Conservation (phyloP, 108 stramenopile species). For the Aurantiochytrium sp. region DNA sequence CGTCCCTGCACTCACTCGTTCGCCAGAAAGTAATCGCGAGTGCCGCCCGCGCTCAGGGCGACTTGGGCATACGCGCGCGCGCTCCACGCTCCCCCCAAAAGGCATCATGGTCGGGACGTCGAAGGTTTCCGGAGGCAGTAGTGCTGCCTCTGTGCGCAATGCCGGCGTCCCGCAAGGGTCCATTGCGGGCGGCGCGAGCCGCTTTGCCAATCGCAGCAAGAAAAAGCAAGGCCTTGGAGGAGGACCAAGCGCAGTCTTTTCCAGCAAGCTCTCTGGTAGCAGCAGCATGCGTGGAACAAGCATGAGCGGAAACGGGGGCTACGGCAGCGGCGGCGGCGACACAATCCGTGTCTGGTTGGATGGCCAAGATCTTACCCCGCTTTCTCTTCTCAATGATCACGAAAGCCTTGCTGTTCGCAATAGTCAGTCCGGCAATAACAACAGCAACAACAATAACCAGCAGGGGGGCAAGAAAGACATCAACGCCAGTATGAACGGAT, state of each 20-base stretch:
- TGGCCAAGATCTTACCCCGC: background rate
- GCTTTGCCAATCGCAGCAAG: background rate
- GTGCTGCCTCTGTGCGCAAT: background rate
- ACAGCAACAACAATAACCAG: background rate
- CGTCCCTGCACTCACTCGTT: too few relatives aligned
- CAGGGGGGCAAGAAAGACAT: background rate
- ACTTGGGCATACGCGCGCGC: background rate
- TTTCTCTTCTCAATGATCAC: background rate
- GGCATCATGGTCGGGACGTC: background rate
- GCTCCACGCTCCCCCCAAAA: background rate
- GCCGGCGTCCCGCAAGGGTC: background rate
- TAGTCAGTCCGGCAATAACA: background rate
- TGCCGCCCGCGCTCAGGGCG: background rate
- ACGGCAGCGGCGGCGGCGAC: background rate
- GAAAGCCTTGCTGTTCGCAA: background rate
- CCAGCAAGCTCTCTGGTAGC: background rate
- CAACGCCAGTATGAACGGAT: background rate
- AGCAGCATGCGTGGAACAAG: background rate
- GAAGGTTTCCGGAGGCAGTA: background rate
- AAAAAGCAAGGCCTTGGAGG: background rate
- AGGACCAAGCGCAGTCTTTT: background rate
- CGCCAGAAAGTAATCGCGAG: too few relatives aligned
- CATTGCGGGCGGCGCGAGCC: background rate
- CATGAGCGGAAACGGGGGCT: background rate
- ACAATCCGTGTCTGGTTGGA: background rate